Conservation (phyloP, 768 basidiomycete genomes). For the Leccinum subgranulosum region DNA sequence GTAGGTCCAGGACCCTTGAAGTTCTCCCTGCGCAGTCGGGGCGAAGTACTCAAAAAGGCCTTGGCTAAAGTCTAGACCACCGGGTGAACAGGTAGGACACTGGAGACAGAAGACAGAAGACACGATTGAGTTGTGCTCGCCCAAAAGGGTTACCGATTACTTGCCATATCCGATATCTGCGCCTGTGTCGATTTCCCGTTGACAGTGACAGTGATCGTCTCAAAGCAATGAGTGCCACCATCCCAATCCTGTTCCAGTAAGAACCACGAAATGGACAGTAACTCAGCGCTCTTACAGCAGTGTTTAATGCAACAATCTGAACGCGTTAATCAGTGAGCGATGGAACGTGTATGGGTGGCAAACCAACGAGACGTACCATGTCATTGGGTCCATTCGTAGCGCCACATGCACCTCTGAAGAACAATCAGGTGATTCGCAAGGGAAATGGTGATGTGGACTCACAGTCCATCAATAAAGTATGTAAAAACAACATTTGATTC, state of each 20-base stretch:
- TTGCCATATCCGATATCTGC: constrained; percentile 43
- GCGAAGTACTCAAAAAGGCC: constrained; percentile 46
- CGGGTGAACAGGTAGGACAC: constrained; percentile 39
- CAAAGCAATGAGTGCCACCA: constrained; percentile 40
- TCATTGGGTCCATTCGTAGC: constrained; percentile 19
- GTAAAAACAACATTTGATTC: constrained; percentile 20
- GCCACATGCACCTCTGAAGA: constrained; percentile 42
- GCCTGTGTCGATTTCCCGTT: constrained; percentile 38
- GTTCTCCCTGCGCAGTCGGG: constrained; percentile 29
- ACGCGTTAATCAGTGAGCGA: background rate
- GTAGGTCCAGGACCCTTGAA: constrained; percentile 42
- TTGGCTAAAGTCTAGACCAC: constrained; percentile 45
- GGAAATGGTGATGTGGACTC: background rate
- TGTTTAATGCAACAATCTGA: constrained; percentile 46
- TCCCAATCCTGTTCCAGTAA: constrained; percentile 36
- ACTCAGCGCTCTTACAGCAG: constrained; percentile 29
- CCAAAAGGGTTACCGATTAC: constrained; percentile 3
- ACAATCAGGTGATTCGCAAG: background rate
- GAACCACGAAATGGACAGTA: background rate
- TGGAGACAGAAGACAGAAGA: constrained; percentile 7
- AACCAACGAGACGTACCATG: constrained; percentile 19
- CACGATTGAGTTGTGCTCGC: background rate
- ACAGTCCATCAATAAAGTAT: constrained; percentile 28
- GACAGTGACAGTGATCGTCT: constrained; percentile 42
- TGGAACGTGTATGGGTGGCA: too few relatives aligned